Conservation (phyloP, 2,329 filamentous ascomycete species). For the Ceratocystis huliohia region DNA sequence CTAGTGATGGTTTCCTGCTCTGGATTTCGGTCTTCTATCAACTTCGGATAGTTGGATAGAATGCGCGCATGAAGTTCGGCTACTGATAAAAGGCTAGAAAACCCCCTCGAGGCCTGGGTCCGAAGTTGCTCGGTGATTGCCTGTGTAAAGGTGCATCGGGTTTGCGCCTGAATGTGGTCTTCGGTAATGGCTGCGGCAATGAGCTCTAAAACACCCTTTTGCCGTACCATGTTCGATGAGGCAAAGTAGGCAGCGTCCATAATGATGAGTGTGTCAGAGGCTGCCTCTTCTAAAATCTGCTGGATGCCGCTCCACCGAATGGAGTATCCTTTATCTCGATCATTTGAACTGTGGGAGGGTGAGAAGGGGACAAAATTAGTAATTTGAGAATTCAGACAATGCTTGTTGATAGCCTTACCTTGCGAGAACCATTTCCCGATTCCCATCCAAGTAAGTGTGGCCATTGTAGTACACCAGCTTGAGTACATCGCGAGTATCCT, state of each 20-base stretch:
- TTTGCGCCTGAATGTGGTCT: conserved; percentile 37
- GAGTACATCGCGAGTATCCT: conserved; percentile 42
- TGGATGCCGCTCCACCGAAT: conserved; percentile 47
- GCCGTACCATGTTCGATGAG: conserved; percentile 37
- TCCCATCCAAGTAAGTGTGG: conserved; percentile 40
- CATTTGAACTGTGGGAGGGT: conserved; percentile 33
- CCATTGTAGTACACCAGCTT: conserved; percentile 49
- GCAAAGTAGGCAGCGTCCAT: conserved; percentile 49
- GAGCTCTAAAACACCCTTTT: conserved; percentile 43
- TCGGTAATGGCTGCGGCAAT: conserved; percentile 44
- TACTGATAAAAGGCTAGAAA: conserved; percentile 35
- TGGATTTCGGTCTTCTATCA: conserved; percentile 38
- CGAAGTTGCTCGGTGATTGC: conserved; percentile 39
- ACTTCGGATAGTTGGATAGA: conserved; percentile 39
- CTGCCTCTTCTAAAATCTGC: conserved; percentile 42
- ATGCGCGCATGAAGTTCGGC: conserved; percentile 43
- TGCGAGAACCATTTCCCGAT: conserved; percentile 45
- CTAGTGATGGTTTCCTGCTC: conserved; percentile 37
- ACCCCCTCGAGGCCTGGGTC: conserved; percentile 34
- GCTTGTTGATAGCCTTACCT: conserved; percentile 32
- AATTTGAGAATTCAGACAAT: conserved; percentile 3
- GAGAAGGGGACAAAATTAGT: neutral
- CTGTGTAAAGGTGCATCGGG: conserved; percentile 41
- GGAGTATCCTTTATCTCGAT: conserved; percentile 30
- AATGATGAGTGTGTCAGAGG: conserved; percentile 43